Conservation (phyloP, 495 filamentous ascomycete genomes). For the Talaromyces borbonicus region DNA sequence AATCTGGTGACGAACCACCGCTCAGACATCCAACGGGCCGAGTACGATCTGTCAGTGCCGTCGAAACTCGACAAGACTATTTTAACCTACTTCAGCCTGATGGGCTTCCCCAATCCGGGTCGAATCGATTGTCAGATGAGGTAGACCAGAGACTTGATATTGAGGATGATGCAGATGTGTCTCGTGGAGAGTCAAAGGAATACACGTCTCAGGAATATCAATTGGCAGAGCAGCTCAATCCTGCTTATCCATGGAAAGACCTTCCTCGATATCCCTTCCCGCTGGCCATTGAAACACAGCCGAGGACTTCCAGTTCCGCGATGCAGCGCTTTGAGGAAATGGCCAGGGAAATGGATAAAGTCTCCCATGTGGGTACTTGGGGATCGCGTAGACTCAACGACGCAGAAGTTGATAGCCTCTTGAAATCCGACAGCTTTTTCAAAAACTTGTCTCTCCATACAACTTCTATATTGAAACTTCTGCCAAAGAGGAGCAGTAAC, state of each 20-base stretch:
- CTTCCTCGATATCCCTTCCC: constrained; percentile 20
- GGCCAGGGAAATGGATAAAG: constrained; percentile 33
- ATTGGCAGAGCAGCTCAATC: constrained; percentile 23
- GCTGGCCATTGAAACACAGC: constrained; percentile 28
- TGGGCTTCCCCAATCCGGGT: constrained; percentile 28
- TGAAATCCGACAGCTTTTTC: constrained; percentile 45
- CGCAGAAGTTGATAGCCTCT: constrained; percentile 49
- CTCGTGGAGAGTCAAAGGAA: constrained; percentile 12
- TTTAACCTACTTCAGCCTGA: constrained; percentile 21
- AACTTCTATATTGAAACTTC: constrained; percentile 39
- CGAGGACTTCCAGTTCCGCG: constrained; percentile 33
- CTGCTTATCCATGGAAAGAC: constrained; percentile 37
- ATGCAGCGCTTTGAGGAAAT: constrained; percentile 35
- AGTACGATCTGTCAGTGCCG: constrained; percentile 38
- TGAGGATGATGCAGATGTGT: constrained; percentile 16
- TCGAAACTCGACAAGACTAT: constrained; percentile 34
- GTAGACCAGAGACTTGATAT: constrained; percentile 27
- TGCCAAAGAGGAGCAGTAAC: constrained; percentile 43
- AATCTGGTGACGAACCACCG: constrained; percentile 24
- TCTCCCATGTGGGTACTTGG: constrained; percentile 63
- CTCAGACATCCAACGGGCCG: constrained; percentile 16
- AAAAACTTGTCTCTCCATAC: constrained; percentile 51
- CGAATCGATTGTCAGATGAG: constrained; percentile 36
- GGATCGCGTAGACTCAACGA: constrained; percentile 56
- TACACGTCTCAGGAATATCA: constrained; percentile 14